A percentile compares a stretch with the other conserved stretches of the same genome.
Conservation (phyloP, 1,284 basidiomycete genomes). For the Ganoderma multipileum region DNA sequence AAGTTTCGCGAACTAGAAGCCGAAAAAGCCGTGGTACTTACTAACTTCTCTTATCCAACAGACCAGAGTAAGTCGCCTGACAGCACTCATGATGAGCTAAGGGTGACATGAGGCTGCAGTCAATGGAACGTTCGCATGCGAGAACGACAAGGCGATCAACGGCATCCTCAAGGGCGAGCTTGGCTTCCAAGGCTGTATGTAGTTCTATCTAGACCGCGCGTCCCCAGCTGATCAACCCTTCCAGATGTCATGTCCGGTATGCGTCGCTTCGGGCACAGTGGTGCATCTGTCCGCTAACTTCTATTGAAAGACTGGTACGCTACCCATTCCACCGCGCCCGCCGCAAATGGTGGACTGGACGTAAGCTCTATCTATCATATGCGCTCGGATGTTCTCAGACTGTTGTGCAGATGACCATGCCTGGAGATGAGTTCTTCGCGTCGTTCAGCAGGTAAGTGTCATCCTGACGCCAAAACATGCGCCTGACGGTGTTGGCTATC, state of each 20-base stretch:
- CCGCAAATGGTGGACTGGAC: slow-evolving; percentile 68
- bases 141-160: slow-evolving; percentile 73
- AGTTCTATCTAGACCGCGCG: no score
- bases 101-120: slow-evolving; percentile 39
- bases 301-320: slow-evolving; percentile 53
- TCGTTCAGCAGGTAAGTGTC: slow-evolving; percentile 26
- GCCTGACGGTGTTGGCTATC: not conserved
- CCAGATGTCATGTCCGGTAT: slow-evolving; percentile 40
- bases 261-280: not conserved
- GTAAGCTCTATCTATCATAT: slow-evolving; percentile 38
- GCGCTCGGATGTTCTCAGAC: not conserved
- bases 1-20: slow-evolving; percentile 14
- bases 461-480: not conserved
- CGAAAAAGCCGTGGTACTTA: not conserved
- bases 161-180: slow-evolving; percentile 78
- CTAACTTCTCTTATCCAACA: slow-evolving; percentile 22
- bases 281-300: not conserved
- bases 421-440: slow-evolving; percentile 51
- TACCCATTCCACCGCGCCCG: slow-evolving; percentile 43
- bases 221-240: not conserved
- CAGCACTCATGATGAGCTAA: rapidly evolving
- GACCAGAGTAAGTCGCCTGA: slow-evolving; percentile 47
- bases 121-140: slow-evolving; percentile 73
- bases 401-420: slow-evolving; percentile 60
- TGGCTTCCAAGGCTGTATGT: slow-evolving; percentile 73